Conservation (phyloP, 179 eudicot species). For the Silene noctiflora region DNA sequence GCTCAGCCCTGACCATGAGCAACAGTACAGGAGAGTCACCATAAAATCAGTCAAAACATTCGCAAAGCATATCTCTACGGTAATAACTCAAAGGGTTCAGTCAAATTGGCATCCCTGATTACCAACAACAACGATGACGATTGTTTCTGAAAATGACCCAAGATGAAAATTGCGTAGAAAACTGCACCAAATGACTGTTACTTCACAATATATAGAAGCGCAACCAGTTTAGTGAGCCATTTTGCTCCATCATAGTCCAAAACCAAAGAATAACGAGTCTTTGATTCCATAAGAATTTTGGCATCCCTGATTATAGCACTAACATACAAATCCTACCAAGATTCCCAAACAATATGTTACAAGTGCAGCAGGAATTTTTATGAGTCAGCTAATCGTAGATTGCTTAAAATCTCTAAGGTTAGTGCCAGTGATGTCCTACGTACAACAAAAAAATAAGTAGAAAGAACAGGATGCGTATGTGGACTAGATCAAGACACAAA, state of each 20-base stretch:
- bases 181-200: too few relatives aligned
- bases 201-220: too few relatives aligned
- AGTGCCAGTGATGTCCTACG: not conserved
- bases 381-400: not conserved
- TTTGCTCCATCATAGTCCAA: too few relatives aligned
- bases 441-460: not conserved
- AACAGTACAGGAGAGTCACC: not conserved
- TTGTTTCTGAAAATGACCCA: too few relatives aligned
- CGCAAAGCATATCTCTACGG: not conserved
- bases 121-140: too few relatives aligned
- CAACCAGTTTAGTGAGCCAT: too few relatives aligned
- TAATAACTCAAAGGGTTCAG: not conserved
- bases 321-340: not conserved
- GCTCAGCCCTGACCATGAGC: not conserved
- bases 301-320: not conserved
- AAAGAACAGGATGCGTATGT: not conserved
- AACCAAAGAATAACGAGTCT: too few relatives aligned
- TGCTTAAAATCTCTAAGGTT: not conserved
- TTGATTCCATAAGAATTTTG: not conserved
- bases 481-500: not conserved
- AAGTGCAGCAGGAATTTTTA: conserved; percentile 1
- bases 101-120: not conserved
- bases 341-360: not conserved
- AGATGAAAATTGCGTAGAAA: too few relatives aligned
- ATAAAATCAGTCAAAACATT: not conserved